Evolutionary conservation across 2,329 filamentous ascomycete species (phyloP).

Genomic region (Elsinoe fawcettii): DNA sequence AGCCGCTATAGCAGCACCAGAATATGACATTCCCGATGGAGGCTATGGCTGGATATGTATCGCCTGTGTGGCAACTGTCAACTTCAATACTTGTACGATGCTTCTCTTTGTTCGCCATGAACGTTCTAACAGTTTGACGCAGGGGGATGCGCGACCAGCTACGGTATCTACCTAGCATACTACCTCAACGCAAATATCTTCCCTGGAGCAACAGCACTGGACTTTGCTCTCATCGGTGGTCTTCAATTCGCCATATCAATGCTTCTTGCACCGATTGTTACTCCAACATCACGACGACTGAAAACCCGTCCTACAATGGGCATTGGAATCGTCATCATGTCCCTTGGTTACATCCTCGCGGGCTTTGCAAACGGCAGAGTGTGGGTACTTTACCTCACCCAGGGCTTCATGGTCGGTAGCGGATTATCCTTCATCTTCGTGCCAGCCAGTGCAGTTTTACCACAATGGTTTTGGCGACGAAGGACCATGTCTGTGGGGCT

Average conservation of each 20-base stretch:
- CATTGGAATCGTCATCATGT: constrained; percentile 29
- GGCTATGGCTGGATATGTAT: constrained; percentile 33
- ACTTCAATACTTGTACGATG: constrained; percentile 28
- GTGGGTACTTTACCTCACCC: constrained; percentile 37
- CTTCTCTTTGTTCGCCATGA: constrained; percentile 5
- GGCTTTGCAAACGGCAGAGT: constrained; percentile 30
- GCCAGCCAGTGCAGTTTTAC: constrained; percentile 31
- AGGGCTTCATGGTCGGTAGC: constrained; percentile 35
- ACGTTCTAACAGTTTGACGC: constrained; percentile 13
- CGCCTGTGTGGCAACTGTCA: constrained; percentile 23
- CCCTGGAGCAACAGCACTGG: constrained; percentile 28
- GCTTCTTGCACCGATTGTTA: constrained; percentile 30
- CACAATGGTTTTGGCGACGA: constrained; percentile 37
- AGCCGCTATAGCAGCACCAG: neutral
- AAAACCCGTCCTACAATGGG: constrained; percentile 28
- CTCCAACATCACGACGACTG: constrained; percentile 23
- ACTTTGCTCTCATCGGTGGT: constrained; percentile 37
- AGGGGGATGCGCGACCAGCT: constrained; percentile 23
- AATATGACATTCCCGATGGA: constrained; percentile 25
- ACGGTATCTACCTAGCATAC: constrained; percentile 38
- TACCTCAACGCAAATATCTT: constrained; percentile 33
- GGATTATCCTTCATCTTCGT: constrained; percentile 37
- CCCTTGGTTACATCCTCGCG: constrained; percentile 31
- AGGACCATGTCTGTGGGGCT: constrained; percentile 38
- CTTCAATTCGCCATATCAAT: constrained; percentile 32